These are phyloP conservation scores for Citrus medica DNA, from an alignment of 345 rosid species.

Conservation along the genomic window DNA sequence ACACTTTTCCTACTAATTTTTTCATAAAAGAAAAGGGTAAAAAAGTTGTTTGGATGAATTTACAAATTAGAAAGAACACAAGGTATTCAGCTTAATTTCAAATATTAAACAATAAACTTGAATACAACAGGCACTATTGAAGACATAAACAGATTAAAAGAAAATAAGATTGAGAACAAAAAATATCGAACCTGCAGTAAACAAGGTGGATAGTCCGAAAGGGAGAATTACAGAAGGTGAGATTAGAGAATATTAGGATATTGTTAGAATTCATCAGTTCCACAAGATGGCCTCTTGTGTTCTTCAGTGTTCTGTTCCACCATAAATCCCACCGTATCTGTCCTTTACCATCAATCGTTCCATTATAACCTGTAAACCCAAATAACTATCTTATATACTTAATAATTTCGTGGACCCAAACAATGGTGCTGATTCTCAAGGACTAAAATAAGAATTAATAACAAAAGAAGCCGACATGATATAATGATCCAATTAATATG, in stretches of 20 bases:
- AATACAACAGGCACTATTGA: neutral
- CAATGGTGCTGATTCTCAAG: neutral
- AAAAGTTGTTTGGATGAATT: neutral
- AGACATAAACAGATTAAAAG: neutral
- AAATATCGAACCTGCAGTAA: slow-evolving; percentile 69
- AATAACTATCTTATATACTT: neutral
- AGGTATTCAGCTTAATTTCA: neutral
- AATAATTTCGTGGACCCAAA: neutral
- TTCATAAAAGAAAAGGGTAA: neutral
- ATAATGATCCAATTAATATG: neutral
- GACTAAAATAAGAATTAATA: neutral
- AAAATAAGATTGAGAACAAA: neutral
- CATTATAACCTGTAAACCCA: slow-evolving; percentile 67
- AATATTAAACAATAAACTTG: neutral
- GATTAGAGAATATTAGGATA: slow-evolving; percentile 69
- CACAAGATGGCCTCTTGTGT: slow-evolving; percentile 92
- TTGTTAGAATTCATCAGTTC: slow-evolving; percentile 77
- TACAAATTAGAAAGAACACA: too few species aligned
- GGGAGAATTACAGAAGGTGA: slow-evolving; percentile 80
- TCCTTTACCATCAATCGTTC: slow-evolving; percentile 95
- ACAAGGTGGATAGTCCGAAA: slow-evolving; percentile 97
- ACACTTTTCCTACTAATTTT: neutral
- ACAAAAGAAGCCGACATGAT: neutral
- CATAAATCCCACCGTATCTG: slow-evolving; percentile 98
- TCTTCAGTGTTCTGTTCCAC: slow-evolving; percentile 89